Conservation (phyloP, 164 flowering plant species). For the Macadamia integrifolia region DNA sequence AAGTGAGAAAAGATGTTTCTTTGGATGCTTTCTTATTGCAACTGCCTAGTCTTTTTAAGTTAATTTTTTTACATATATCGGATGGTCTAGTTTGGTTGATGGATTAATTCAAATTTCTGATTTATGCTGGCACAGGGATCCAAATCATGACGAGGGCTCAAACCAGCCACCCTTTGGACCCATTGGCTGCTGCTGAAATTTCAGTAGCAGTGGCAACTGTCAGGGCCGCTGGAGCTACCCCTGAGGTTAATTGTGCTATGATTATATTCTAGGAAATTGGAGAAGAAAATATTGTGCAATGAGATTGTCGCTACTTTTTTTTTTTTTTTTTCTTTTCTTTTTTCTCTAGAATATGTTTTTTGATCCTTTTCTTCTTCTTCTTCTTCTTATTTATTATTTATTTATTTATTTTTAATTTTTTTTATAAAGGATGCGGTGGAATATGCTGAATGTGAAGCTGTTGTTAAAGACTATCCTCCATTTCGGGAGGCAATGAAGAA, state of each 20-base stretch:
- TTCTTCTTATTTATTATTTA: neutral
- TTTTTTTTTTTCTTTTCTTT: neutral
- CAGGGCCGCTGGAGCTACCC: slow-evolving; percentile 92
- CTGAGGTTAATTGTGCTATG: slow-evolving; percentile 54
- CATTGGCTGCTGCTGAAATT: slow-evolving; percentile 83
- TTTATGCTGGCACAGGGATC: slow-evolving; percentile 33
- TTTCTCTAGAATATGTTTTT: neutral
- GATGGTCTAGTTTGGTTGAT: neutral
- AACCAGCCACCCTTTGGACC: slow-evolving; percentile 82
- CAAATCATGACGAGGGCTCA: slow-evolving; percentile 60
- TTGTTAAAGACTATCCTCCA: slow-evolving; percentile 78
- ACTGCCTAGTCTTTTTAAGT: neutral
- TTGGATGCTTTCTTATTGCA: neutral
- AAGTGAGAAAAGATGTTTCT: neutral
- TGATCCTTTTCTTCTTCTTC: neutral
- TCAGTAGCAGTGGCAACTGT: slow-evolving; percentile 90
- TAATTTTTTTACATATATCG: neutral
- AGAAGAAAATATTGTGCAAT: neutral
- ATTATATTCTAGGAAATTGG: neutral
- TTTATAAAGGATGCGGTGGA: slow-evolving; percentile 73
- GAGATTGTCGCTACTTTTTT: neutral
- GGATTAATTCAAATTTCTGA: slow-evolving; percentile 6
- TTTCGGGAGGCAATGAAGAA: slow-evolving; percentile 87
- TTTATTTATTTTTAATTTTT: neutral
- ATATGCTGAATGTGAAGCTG: slow-evolving; percentile 96